These are phyloP conservation scores for Mycena kentingensis DNA, from an alignment of 768 basidiomycete species.

Conservation along the genomic window DNA sequence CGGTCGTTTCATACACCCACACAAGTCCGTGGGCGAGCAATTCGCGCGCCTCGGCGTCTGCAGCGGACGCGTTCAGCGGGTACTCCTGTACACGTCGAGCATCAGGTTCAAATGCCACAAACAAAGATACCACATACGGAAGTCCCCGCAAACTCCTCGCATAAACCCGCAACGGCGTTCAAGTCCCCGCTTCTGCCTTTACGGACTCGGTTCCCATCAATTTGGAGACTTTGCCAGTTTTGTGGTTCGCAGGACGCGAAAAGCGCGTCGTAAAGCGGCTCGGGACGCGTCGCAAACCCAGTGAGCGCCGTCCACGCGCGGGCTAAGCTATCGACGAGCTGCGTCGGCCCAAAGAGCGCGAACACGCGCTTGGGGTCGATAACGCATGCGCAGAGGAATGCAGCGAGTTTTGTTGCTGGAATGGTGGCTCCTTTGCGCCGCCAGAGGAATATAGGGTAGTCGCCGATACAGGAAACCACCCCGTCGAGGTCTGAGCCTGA, in stretches of 20 bases:
- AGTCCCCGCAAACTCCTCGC: conserved; percentile 53
- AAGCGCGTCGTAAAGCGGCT: conserved; percentile 54
- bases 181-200: conserved; percentile 40
- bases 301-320: conserved; percentile 47
- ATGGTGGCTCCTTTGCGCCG: conserved; percentile 32
- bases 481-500: conserved; percentile 41
- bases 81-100: conserved; percentile 39
- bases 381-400: conserved; percentile 39
- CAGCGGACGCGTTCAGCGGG: conserved; percentile 40
- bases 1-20: conserved; percentile 50
- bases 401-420: conserved; percentile 35
- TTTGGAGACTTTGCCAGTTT: conserved; percentile 26
- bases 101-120: no score
- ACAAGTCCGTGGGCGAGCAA: conserved; percentile 51
- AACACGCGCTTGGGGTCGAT: conserved; percentile 46
- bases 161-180: conserved; percentile 42
- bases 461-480: conserved; percentile 47
- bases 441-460: conserved; percentile 58
- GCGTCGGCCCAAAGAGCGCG: conserved; percentile 49
- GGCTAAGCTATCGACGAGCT: conserved; percentile 45
- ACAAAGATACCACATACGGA: conserved; percentile 41
- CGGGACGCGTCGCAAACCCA: conserved; percentile 36
- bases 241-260: conserved; percentile 45
- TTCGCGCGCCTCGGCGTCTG: conserved; percentile 46
- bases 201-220: conserved; percentile 41